Base-by-base conservation (phyloP, 768 basidiomycete species). In the Agrocybe praecox region DNA sequence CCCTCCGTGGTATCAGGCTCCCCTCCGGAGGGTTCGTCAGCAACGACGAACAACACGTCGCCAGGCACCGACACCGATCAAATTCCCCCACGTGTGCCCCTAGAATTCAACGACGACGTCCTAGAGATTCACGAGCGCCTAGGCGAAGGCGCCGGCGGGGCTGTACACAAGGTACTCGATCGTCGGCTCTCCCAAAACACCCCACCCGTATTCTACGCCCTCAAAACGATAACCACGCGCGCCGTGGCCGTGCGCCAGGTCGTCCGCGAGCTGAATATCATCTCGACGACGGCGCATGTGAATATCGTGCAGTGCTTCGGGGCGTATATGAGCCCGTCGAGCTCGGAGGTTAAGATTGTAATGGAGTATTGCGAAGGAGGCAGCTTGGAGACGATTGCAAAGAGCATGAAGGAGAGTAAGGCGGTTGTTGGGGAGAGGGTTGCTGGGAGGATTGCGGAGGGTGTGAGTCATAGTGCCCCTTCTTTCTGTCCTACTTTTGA, bases 131-230 rank as follows among this genome's bases (percentile, higher is more conserved):
- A 94, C 14, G 69, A 76, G 6, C 83, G 93, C 42, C 75, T 99
- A 6, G 96, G 96, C 19, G 95, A 97, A 66, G 96, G 96, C 33
- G 94, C 94, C 53, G 94, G 96, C 46, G 96, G 96, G 33, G 94
- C 94, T 1, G 96, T 99, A 6, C 88, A 96, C 71, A 93, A 93
- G 72, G 96, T 98, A 44, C 84, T 78, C 66, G 94, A 96, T 71
- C 86, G 78, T 63, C 87, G 89, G 52, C 91, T 85, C 4, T 9
- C 26, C 5, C 5, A 9, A 29, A 29, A 29, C 5, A 9, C n/a
- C 26, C 5, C 4, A 29, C 26, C 26, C 2, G 84, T 76, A 64
- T 80, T 93, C 62, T 89, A 97, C 82, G 96, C 97, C 1, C 86
- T 94, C 66, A 99, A 99, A 79, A 90, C 92, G 6, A 94, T 96